Percentiles rank a stretch among this genome's conserved stretches.
These are phyloP conservation scores for Polytolypa hystricis DNA, from an alignment of 2,329 filamentous ascomycete species.

Conservation along the genomic window DNA sequence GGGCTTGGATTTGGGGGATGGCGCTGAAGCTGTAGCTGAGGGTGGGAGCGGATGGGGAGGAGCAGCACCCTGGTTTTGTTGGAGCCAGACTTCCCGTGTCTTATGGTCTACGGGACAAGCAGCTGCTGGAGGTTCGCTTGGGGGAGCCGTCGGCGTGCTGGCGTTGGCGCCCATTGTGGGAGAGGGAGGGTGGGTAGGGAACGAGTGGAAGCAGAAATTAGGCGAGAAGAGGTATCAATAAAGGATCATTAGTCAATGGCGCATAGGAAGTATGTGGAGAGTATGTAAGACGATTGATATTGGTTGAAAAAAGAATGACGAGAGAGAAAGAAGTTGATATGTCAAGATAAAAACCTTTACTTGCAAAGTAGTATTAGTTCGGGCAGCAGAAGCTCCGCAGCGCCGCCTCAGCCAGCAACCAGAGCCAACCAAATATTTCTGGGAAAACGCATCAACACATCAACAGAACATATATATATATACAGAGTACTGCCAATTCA, in stretches of 20 bases:
- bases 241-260: too few species aligned
- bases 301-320: too few species aligned
- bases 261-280: neutral
- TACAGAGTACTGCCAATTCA: too few species aligned
- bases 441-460: too few species aligned
- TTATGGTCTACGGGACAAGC: constrained; percentile 85
- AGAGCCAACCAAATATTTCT: too few species aligned
- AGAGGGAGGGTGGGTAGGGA: constrained; percentile 7
- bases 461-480: too few species aligned
- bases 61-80: constrained; percentile 43
- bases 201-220: too few species aligned
- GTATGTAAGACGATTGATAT: neutral
- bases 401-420: too few species aligned
- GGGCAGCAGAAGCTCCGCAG: constrained; percentile 2
- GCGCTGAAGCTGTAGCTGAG: constrained; percentile 12
- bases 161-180: constrained; percentile 27
- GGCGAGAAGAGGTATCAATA: too few species aligned
- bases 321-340: too few species aligned
- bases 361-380: too few species aligned
- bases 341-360: too few species aligned
- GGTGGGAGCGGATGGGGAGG: constrained; percentile 24
- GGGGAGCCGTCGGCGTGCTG: constrained; percentile 21
- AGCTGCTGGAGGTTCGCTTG: constrained; percentile 20
- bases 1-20: constrained; percentile 16
- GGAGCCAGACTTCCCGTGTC: constrained; percentile 76